phyloP scores from a whole-genome alignment of 805 yeast species.

The Myxozyma neotropica region DNA sequence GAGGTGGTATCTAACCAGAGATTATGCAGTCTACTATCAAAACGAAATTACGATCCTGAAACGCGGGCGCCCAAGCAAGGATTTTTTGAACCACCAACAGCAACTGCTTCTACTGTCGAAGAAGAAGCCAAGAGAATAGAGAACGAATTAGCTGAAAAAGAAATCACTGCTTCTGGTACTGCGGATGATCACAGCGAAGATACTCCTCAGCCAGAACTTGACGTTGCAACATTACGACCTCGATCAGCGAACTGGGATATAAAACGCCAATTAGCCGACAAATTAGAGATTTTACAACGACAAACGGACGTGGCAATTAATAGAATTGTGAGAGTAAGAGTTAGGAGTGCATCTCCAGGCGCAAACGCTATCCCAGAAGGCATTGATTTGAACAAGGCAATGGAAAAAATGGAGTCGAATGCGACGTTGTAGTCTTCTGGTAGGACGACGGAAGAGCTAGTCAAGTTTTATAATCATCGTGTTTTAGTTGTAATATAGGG shows the following conservation, averaged over 20 bases:
- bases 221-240: constrained; percentile 37
- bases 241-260: constrained; percentile 44
- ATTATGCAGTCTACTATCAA: not conserved
- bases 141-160: constrained; percentile 27
- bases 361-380: constrained; percentile 22
- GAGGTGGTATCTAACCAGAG: no score
- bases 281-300: constrained; percentile 46
- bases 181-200: constrained; percentile 40
- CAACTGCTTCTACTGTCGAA: constrained; percentile 33
- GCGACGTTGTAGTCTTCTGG: not conserved
- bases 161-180: constrained; percentile 39
- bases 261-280: constrained; percentile 46
- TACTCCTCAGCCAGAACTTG: constrained; percentile 30
- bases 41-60: constrained; percentile 40
- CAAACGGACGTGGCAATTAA: constrained; percentile 51
- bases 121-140: constrained; percentile 42
- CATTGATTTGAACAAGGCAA: constrained; percentile 26
- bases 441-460: no score
- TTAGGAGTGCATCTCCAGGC: constrained; percentile 15
- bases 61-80: constrained; percentile 39
- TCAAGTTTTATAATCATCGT: no score
- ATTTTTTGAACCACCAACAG: constrained; percentile 36
- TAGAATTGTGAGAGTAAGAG: constrained; percentile 45
- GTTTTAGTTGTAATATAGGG: not conserved
- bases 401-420: constrained; percentile 11